Conservation (phyloP, 2,329 filamentous ascomycete genomes). For the Fusarium ambrosium region DNA sequence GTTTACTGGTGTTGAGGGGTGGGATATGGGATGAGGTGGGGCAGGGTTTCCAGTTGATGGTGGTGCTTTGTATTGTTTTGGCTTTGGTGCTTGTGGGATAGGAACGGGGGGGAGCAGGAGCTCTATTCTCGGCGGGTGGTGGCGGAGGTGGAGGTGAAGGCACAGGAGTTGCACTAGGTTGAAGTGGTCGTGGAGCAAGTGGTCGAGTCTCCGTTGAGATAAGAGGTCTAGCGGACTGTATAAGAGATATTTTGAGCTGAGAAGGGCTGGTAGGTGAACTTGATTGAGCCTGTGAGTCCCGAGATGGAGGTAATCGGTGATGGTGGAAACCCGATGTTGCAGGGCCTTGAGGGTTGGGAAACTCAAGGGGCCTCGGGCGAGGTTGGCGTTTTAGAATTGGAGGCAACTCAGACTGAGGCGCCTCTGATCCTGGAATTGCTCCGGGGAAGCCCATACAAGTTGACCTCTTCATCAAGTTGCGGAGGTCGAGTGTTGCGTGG, state of each 20-base stretch:
- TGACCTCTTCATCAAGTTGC: not conserved
- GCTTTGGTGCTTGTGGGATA: not conserved
- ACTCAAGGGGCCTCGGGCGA: not conserved
- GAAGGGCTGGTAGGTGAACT: not conserved
- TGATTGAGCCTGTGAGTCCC: not conserved
- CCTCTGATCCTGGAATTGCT: not conserved
- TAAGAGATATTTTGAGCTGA: not conserved
- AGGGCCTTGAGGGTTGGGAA: not conserved
- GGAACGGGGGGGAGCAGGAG: not conserved
- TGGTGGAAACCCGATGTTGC: not conserved
- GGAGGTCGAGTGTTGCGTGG: not conserved
- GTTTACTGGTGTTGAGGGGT: not conserved
- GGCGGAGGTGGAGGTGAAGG: not conserved
- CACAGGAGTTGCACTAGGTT: not conserved
- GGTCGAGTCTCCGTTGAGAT: not conserved
- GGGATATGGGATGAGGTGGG: not conserved
- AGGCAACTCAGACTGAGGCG: not conserved
- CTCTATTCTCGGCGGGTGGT: not conserved
- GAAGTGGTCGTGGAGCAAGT: not conserved
- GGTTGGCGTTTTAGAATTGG: not conserved
- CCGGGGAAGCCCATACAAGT: not conserved
- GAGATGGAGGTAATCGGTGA: not conserved
- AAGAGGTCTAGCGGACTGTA: not conserved
- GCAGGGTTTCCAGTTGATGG: not conserved
- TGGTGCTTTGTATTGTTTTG: not conserved